phyloP scores from a whole-genome alignment of 306 rosid species.

The Delonix regia region DNA sequence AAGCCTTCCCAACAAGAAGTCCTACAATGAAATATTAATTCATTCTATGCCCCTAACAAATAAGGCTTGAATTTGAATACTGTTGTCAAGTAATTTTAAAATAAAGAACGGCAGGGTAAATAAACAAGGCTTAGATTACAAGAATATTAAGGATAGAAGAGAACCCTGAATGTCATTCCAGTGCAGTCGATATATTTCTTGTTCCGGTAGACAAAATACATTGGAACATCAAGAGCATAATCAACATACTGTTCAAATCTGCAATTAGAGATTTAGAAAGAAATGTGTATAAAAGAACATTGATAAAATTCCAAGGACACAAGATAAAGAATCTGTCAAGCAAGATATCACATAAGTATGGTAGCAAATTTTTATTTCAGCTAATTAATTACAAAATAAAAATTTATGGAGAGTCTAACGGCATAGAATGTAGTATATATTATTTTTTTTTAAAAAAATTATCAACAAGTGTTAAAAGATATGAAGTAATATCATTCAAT shows the following conservation, averaged over 20 bases:
- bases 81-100: constrained; percentile 1
- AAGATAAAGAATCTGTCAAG: background rate
- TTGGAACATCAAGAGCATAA: constrained; percentile 76
- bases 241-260: constrained; percentile 69
- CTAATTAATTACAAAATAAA: background rate
- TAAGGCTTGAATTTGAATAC: constrained; percentile 1
- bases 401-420: background rate
- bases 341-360: background rate
- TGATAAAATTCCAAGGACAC: background rate
- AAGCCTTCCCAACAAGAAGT: constrained; percentile 78
- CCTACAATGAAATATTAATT: constrained; percentile 50
- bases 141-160: constrained; percentile 36
- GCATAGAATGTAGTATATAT: too few relatives aligned
- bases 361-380: background rate
- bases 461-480: background rate
- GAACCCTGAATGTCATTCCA: constrained; percentile 86
- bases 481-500: background rate
- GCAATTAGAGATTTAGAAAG: constrained; percentile 13
- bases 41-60: constrained; percentile 22
- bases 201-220: constrained; percentile 53
- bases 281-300: background rate
- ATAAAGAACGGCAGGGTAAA: constrained; percentile 15
- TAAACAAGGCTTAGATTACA: constrained; percentile 36
- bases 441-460: background rate
- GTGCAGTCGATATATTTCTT: constrained; percentile 67